phyloP scores from a whole-genome alignment of 139 green algal species.

The Gonium pectorale region DNA sequence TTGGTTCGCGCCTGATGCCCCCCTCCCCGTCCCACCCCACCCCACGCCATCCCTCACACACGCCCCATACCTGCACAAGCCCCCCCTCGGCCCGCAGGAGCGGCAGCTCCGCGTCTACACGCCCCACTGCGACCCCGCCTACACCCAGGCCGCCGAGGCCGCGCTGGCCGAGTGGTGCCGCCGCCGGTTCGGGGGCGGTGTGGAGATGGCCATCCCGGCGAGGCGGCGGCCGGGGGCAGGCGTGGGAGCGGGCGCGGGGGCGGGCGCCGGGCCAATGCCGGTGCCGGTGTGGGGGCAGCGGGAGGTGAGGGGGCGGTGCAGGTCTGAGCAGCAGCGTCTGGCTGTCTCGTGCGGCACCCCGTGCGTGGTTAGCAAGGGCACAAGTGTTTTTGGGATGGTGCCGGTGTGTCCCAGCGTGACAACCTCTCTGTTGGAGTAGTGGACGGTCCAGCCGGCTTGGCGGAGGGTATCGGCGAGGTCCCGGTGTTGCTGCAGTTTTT shows the following conservation, averaged over 20 bases:
- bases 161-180: slow-evolving; percentile 15
- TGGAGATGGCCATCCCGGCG: slow-evolving; percentile 24
- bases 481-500: too few species aligned
- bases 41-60: not conserved
- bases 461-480: too few species aligned
- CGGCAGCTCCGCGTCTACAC: slow-evolving; percentile 42
- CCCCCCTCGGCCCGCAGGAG: slow-evolving; percentile 20
- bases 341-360: too few species aligned
- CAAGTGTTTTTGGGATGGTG: too few species aligned
- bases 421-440: too few species aligned
- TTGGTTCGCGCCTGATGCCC: not conserved
- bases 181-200: not conserved
- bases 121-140: not conserved
- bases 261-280: not conserved
- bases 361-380: too few species aligned
- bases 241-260: not conserved
- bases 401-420: too few species aligned
- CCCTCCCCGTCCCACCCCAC: not conserved
- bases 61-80: too few species aligned
- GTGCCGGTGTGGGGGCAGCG: not conserved
- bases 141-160: not conserved
- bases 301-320: slow-evolving; percentile 7
- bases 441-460: too few species aligned
- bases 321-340: too few species aligned
- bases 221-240: not conserved